Conservation (phyloP, 106 monocot species). For the Apostasia ramifera region DNA sequence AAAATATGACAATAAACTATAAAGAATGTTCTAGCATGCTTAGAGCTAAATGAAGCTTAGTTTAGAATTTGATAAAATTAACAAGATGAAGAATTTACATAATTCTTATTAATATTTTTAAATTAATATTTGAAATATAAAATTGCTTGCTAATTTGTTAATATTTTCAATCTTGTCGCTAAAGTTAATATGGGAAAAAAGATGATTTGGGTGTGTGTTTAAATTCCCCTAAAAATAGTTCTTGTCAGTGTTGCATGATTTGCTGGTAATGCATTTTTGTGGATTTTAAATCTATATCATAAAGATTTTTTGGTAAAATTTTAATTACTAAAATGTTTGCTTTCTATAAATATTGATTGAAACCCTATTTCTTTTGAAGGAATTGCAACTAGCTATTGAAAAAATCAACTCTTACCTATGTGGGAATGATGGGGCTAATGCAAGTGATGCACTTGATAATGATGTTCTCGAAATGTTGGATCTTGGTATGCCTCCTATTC, state of each 20-base stretch:
- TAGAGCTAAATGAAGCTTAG: too few relatives aligned
- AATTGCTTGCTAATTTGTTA: too few relatives aligned
- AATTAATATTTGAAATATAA: too few relatives aligned
- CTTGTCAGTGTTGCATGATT: too few relatives aligned
- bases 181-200: too few relatives aligned
- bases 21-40: too few relatives aligned
- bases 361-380: slow-evolving; percentile 13
- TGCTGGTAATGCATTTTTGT: too few relatives aligned
- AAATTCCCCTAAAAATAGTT: neutral
- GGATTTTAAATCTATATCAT: neutral
- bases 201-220: neutral
- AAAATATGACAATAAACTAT: too few relatives aligned
- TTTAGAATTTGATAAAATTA: too few relatives aligned
- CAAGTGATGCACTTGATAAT: slow-evolving; percentile 18
- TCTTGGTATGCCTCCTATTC: slow-evolving; percentile 24
- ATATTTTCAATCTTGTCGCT: too few relatives aligned
- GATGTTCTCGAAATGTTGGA: slow-evolving; percentile 38
- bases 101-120: too few relatives aligned
- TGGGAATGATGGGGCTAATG: slow-evolving; percentile 6
- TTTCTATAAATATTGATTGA: neutral
- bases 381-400: slow-evolving; percentile 26
- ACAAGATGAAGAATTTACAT: too few relatives aligned
- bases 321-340: neutral
- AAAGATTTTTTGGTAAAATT: neutral
- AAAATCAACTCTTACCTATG: slow-evolving; percentile 41